These are phyloP conservation scores for Penicillium frequentans DNA, from an alignment of 2,329 filamentous ascomycete species.

Conservation along the genomic window DNA sequence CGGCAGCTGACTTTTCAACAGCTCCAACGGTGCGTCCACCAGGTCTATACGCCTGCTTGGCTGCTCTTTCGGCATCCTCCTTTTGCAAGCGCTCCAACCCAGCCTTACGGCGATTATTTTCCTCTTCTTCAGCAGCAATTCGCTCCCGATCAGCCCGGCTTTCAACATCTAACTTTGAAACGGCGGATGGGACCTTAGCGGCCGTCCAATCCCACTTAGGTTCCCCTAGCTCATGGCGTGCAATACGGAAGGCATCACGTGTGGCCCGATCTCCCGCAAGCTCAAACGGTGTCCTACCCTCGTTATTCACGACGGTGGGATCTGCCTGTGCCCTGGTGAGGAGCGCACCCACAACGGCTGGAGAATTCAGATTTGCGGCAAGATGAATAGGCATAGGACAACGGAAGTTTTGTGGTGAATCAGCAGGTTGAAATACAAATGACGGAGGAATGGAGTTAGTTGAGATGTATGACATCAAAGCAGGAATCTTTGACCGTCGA, in stretches of 20 bases:
- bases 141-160: conserved; percentile 69
- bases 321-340: conserved; percentile 73
- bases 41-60: conserved; percentile 49
- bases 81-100: conserved; percentile 72
- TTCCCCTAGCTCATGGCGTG: conserved; percentile 79
- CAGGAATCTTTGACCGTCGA: conserved; percentile 84
- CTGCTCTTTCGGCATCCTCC: conserved; percentile 54
- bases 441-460: conserved; percentile 69
- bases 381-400: conserved; percentile 83
- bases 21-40: conserved; percentile 58
- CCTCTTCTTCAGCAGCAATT: conserved; percentile 65
- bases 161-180: conserved; percentile 72
- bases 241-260: conserved; percentile 87
- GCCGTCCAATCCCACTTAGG: conserved; percentile 73
- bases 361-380: conserved; percentile 76
- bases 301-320: conserved; percentile 67
- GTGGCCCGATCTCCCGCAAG: conserved; percentile 82
- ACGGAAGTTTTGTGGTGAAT: conserved; percentile 70
- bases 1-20: conserved; percentile 71
- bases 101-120: conserved; percentile 67
- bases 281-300: conserved; percentile 85
- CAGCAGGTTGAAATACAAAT: conserved; percentile 72
- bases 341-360: conserved; percentile 74
- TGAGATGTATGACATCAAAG: conserved; percentile 78
- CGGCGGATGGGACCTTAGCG: conserved; percentile 68